A percentile compares a stretch with the other conserved stretches of the same genome.
Evolutionary conservation across 495 filamentous ascomycete species (phyloP).

Genomic region (Lepraria neglecta): DNA sequence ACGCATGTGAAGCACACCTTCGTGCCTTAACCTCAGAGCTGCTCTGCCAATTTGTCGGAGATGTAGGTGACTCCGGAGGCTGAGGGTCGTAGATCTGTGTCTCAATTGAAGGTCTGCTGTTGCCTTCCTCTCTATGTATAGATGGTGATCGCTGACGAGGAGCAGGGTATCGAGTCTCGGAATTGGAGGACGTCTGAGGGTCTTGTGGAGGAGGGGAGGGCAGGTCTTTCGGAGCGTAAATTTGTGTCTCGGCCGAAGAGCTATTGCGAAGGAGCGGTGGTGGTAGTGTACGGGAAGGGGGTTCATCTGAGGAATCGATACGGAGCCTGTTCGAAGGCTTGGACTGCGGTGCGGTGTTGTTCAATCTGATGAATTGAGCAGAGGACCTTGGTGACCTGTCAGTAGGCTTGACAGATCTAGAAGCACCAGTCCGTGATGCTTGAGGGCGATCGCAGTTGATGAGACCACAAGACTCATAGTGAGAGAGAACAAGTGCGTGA

Average conservation of each 20-base stretch:
- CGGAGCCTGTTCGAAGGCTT: neutral
- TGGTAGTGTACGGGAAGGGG: neutral
- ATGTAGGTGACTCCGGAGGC: neutral
- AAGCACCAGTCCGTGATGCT: neutral
- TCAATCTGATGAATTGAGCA: neutral
- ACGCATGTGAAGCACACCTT: constrained; percentile 8
- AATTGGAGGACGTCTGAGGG: neutral
- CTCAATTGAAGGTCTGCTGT: neutral
- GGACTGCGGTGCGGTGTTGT: neutral
- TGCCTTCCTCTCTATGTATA: neutral
- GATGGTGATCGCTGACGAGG: neutral
- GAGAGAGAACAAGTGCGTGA: constrained; percentile 25
- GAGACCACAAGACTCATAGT: constrained; percentile 23
- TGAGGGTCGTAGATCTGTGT: constrained; percentile 3
- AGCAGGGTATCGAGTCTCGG: neutral
- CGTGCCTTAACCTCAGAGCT: neutral
- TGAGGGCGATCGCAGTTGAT: constrained; percentile 6
- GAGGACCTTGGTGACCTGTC: too few species aligned
- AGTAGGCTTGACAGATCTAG: constrained; percentile 4
- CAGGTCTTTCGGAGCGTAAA: constrained; percentile 9
- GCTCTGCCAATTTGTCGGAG: neutral
- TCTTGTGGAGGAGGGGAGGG: constrained; percentile 1
- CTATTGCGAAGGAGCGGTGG: constrained; percentile 11
- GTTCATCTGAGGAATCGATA: neutral
- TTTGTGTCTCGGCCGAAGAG: constrained; percentile 20